A percentile compares a stretch with the other conserved stretches of the same genome.
phyloP scores from a whole-genome alignment of 2,329 filamentous ascomycete genomes.

The Delphinella strobiligena region DNA sequence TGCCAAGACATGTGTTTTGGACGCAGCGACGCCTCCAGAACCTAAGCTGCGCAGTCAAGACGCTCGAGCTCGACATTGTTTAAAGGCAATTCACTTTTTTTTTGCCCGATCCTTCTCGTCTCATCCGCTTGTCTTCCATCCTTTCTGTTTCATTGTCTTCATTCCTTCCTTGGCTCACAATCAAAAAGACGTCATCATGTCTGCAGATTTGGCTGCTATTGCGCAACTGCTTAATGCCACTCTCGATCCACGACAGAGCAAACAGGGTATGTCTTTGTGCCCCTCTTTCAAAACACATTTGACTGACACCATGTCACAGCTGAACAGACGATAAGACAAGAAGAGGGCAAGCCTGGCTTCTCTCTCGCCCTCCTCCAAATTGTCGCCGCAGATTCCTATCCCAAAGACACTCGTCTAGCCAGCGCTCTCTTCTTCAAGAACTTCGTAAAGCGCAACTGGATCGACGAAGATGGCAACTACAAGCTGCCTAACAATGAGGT shows the following conservation, averaged over 20 bases:
- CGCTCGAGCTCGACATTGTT: not conserved
- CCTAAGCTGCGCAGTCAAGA: not conserved
- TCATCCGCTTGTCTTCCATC: not conserved
- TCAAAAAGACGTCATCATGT: no score
- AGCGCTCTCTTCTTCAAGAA: slow-evolving; percentile 97
- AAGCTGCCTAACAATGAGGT: slow-evolving; percentile 78
- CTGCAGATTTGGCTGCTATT: slow-evolving; percentile 49
- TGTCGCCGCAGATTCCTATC: slow-evolving; percentile 61
- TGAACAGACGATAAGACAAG: slow-evolving; percentile 64
- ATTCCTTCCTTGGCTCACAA: not conserved
- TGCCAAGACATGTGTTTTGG: no score
- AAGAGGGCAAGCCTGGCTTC: slow-evolving; percentile 77
- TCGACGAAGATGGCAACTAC: slow-evolving; percentile 89
- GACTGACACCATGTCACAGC: slow-evolving; percentile 41
- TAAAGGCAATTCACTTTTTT: not conserved
- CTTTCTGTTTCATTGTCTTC: not conserved
- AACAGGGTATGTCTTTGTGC: slow-evolving; percentile 55
- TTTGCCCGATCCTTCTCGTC: not conserved
- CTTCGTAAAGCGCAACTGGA: slow-evolving; percentile 89
- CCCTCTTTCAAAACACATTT: slow-evolving; percentile 2
- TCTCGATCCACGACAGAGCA: slow-evolving; percentile 75
- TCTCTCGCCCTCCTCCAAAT: slow-evolving; percentile 79
- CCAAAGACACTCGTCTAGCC: slow-evolving; percentile 69
- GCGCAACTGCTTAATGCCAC: slow-evolving; percentile 83
- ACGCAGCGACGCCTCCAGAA: no score